Percentiles rank a stretch among this genome's conserved stretches.
Conservation (phyloP, 352 stramenopile species). For the Phytopythium oedochilum region DNA sequence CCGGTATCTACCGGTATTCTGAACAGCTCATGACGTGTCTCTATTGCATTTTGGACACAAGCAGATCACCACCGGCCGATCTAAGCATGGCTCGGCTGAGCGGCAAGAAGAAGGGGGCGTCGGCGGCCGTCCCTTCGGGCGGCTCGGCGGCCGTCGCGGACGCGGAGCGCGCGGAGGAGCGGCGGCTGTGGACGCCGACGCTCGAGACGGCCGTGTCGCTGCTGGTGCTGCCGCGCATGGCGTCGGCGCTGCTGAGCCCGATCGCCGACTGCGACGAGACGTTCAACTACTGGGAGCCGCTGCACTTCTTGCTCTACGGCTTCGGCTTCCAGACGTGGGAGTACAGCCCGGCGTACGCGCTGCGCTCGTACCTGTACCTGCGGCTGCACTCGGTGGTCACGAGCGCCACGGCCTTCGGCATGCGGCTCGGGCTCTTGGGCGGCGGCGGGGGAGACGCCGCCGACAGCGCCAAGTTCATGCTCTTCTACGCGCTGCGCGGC, state of each 20-base stretch:
- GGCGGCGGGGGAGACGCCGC: constrained; percentile 4
- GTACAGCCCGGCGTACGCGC: constrained; percentile 90
- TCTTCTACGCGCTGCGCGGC: constrained; percentile 90
- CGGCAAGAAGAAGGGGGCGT: not conserved
- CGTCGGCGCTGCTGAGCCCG: constrained; percentile 60
- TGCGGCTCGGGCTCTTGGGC: constrained; percentile 27
- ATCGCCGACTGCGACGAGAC: constrained; percentile 98
- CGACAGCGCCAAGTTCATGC: constrained; percentile 53
- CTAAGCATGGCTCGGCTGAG: not conserved
- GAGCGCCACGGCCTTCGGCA: constrained; percentile 32
- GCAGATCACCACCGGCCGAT: too few species aligned
- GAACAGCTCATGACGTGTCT: not conserved
- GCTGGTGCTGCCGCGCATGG: constrained; percentile 53
- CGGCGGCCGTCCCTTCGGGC: not conserved
- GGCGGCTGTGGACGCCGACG: constrained; percentile 50
- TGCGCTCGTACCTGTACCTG: constrained; percentile 96
- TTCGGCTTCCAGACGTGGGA: constrained; percentile 91
- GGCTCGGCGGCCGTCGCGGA: not conserved
- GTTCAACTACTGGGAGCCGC: constrained; percentile 99
- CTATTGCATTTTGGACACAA: too few species aligned
- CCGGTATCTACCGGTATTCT: not conserved
- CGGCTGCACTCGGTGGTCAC: constrained; percentile 45
- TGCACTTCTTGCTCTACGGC: constrained; percentile 96
- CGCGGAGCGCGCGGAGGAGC: constrained; percentile 20
- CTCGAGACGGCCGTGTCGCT: constrained; percentile 59